These are phyloP conservation scores for Citrullus mucosospermus DNA, from an alignment of 306 rosid genomes.

Conservation along the genomic window DNA sequence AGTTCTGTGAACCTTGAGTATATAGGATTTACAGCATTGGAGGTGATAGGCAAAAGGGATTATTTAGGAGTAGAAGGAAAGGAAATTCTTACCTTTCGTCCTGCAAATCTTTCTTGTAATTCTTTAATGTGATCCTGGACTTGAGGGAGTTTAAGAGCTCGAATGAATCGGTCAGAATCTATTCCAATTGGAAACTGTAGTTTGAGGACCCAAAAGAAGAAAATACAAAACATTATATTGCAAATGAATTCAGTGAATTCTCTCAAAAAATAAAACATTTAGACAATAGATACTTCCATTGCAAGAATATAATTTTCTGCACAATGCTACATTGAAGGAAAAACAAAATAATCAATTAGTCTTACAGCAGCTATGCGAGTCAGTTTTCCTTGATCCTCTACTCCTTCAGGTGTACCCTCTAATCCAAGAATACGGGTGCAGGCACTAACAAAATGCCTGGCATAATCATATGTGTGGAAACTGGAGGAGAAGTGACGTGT, in stretches of 20 bases:
- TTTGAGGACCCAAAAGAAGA: slow-evolving; percentile 21
- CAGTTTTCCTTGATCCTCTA: slow-evolving; percentile 92
- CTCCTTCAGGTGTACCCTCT: slow-evolving; percentile 97
- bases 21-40: background rate
- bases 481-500: slow-evolving; percentile 28
- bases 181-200: slow-evolving; percentile 95
- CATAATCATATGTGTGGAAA: slow-evolving; percentile 94
- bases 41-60: background rate
- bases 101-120: slow-evolving; percentile 77
- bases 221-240: slow-evolving; percentile 12
- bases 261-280: no score
- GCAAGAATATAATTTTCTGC: background rate
- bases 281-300: background rate
- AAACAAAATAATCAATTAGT: slow-evolving; percentile 15
- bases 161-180: slow-evolving; percentile 71
- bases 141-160: slow-evolving; percentile 75
- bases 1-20: background rate
- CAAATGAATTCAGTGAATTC: slow-evolving; percentile 12
- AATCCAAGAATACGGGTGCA: slow-evolving; percentile 94
- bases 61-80: background rate
- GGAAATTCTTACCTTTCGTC: slow-evolving; percentile 48
- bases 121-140: slow-evolving; percentile 79
- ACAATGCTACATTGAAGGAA: background rate
- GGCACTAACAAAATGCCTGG: slow-evolving; percentile 95
- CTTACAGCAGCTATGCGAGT: slow-evolving; percentile 96